Base-by-base conservation (phyloP, 2,329 filamentous ascomycete genomes). In the Dothideomycetes sp. region DNA sequence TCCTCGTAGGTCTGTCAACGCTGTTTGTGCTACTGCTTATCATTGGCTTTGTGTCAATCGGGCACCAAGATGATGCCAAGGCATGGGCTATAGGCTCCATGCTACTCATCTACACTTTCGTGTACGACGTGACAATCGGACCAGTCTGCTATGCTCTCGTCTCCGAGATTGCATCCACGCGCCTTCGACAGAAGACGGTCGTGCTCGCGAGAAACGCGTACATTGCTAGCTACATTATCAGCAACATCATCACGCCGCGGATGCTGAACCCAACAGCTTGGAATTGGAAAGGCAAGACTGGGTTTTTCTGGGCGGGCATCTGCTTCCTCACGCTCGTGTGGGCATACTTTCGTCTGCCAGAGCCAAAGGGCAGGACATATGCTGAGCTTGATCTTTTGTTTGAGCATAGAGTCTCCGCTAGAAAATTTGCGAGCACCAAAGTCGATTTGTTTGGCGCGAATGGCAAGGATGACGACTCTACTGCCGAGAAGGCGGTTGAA, bases 371-470 rank as follows among this genome's bases (percentile, higher is more conserved):
- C 5, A 63, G 69, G 29, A 72, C 69, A 0, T 69, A 71, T 37
- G 70, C 66, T 29, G 73, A 77, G 54, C 61, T 77, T 2, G 73
- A 77, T 37, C 54, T 69, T 9, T 53, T 78, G 43, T 77, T 77
- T 48, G 66, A 72, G 46, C 53, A 59, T 17, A 48, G 52, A 8
- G 52, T 67, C 8, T 52, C 60, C 16, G 64, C 69, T 2, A 56
- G 66, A 44, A 62, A 64, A 42, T 70, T 56, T 43, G 46, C 44
- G 34, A 37, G 15, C 7, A 50, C 50, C 4, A 37, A 40, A 3
- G 48, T 47, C 12, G 43, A 49, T 37, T 39, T 45, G 3, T 52
- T 52, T 29, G 39, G 19, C n/a, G 17, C n/a, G 4, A 34, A 5
- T 9, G 5, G 5, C 4, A 11, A 14, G 11, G 32, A 17, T 14